Conservation (phyloP, 352 stramenopile species). For the Saprolegnia diclina region DNA sequence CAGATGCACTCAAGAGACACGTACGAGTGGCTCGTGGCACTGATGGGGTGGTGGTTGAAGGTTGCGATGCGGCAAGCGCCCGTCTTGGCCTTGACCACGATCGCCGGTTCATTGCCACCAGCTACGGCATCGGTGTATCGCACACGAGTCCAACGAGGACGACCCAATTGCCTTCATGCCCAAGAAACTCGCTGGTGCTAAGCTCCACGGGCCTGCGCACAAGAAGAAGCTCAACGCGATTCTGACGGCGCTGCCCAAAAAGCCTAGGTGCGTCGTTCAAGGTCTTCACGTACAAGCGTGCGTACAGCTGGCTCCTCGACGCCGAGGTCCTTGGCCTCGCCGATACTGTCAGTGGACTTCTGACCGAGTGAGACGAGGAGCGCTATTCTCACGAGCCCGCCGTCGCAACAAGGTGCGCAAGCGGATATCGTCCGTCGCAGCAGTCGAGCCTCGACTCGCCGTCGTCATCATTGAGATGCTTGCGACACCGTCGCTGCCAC, state of each 20-base stretch:
- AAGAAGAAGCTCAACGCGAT: slow-evolving; percentile 30
- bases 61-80: slow-evolving; percentile 28
- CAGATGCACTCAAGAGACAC: neutral
- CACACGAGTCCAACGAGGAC: slow-evolving; percentile 17
- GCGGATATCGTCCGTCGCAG: no score
- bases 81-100: slow-evolving; percentile 32
- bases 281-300: no score
- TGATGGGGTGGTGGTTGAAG: slow-evolving; percentile 29
- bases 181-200: slow-evolving; percentile 26
- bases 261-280: no score
- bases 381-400: no score
- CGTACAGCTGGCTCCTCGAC: no score
- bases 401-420: no score
- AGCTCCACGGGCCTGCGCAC: slow-evolving; percentile 26
- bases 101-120: slow-evolving; percentile 32
- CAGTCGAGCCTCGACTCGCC: no score
- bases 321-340: no score
- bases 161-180: slow-evolving; percentile 32
- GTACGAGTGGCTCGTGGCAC: slow-evolving; percentile 23
- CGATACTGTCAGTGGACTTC: no score
- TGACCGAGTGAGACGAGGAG: no score
- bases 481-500: no score
- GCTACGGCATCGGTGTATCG: slow-evolving; percentile 25
- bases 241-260: slow-evolving; percentile 27
- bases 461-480: no score